phyloP scores from a whole-genome alignment of 2,329 filamentous ascomycete genomes.

The Xylaria sp. region DNA sequence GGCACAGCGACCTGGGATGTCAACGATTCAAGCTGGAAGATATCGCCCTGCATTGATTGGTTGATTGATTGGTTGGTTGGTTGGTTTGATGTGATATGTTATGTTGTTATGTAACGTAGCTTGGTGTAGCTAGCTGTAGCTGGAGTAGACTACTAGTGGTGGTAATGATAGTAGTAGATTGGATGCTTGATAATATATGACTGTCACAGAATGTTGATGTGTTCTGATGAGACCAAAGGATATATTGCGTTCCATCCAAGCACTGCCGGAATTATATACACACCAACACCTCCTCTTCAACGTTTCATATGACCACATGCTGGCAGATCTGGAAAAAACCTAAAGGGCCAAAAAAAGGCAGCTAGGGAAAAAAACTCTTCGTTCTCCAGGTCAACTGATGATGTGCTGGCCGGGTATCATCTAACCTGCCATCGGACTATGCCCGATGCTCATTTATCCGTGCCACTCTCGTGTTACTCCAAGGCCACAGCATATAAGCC shows the following conservation, averaged over 20 bases:
- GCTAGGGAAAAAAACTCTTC: background rate
- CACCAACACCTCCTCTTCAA: background rate
- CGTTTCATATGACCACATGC: conserved; percentile 12
- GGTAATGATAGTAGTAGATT: conserved; percentile 5
- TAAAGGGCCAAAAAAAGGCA: background rate
- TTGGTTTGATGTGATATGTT: background rate
- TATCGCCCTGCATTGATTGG: conserved; percentile 48
- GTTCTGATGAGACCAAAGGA: conserved; percentile 29
- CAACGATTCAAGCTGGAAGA: conserved; percentile 46
- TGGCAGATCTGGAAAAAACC: background rate
- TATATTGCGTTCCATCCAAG: conserved; percentile 19
- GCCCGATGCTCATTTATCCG: conserved; percentile 18
- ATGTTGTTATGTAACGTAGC: conserved; percentile 14
- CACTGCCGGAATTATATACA: conserved; percentile 32
- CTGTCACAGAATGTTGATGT: conserved; percentile 27
- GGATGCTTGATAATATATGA: conserved; percentile 7
- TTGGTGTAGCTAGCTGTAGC: conserved; percentile 14
- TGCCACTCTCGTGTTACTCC: conserved; percentile 31
- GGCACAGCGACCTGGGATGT: conserved; percentile 32
- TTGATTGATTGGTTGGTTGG: conserved; percentile 27
- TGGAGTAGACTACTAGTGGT: background rate
- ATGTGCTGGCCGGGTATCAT: conserved; percentile 19
- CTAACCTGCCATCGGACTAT: conserved; percentile 16
- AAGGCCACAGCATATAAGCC: background rate
- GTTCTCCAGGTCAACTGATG: conserved; percentile 30